phyloP scores from a whole-genome alignment of 148 eudicot species.

The Tetragonia tetragonoides region DNA sequence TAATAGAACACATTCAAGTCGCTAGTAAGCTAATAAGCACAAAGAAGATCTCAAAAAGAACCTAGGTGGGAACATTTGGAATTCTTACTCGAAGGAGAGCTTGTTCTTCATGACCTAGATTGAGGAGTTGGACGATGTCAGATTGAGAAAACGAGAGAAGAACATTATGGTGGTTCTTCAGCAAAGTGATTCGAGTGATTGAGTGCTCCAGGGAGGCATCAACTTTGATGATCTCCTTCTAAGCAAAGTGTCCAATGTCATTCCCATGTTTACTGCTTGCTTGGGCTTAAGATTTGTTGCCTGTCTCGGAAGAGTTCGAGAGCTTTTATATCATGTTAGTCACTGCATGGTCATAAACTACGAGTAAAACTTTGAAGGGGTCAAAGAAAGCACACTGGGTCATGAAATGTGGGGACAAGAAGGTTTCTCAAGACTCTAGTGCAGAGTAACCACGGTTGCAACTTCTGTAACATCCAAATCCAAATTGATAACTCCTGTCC shows the following conservation, averaged over 20 bases:
- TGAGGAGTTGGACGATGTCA: slow-evolving; percentile 62
- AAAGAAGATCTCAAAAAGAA: not conserved
- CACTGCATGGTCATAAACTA: not conserved
- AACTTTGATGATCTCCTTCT: slow-evolving; percentile 30
- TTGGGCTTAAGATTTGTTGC: not conserved
- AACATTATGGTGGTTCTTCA: slow-evolving; percentile 52
- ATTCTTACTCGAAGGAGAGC: slow-evolving; percentile 62
- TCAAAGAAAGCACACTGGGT: not conserved
- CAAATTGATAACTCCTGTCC: not conserved
- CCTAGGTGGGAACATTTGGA: not conserved
- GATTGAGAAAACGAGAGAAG: slow-evolving; percentile 45
- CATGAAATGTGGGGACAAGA: not conserved
- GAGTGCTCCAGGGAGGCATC: slow-evolving; percentile 16
- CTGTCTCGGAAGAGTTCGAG: not conserved
- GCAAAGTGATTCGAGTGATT: slow-evolving; percentile 38
- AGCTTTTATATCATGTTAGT: not conserved
- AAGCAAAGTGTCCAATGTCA: slow-evolving; percentile 20
- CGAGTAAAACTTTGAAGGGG: not conserved
- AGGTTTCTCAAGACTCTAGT: not conserved
- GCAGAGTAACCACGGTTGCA: not conserved
- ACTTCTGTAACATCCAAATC: not conserved
- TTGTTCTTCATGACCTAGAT: slow-evolving; percentile 44
- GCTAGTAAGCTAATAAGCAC: not conserved
- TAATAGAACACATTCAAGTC: not conserved
- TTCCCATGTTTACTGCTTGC: slow-evolving; percentile 15